Conservation (phyloP, 768 basidiomycete genomes). For the Rhizopogon vulgaris region DNA sequence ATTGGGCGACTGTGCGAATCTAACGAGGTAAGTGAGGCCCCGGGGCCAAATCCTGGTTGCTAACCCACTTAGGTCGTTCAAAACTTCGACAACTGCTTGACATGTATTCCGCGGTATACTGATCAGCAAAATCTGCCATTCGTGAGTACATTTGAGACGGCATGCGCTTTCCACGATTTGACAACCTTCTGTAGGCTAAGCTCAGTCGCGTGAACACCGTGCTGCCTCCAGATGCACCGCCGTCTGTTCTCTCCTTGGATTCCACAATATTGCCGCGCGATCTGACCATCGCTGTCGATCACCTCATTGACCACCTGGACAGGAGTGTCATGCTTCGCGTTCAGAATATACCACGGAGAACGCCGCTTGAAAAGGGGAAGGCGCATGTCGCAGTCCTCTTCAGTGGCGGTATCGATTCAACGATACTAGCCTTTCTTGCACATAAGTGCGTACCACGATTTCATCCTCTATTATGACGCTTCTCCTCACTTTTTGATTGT, state of each 20-base stretch:
- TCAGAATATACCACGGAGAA: slow-evolving; percentile 53
- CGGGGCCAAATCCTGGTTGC: neutral
- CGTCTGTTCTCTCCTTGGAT: slow-evolving; percentile 28
- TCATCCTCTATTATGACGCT: neutral
- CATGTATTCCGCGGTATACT: slow-evolving; percentile 15
- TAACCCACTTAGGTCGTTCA: slow-evolving; percentile 14
- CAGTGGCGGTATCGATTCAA: slow-evolving; percentile 94
- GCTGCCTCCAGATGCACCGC: slow-evolving; percentile 39
- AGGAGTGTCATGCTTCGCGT: slow-evolving; percentile 66
- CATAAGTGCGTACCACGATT: slow-evolving; percentile 44
- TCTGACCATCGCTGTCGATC: slow-evolving; percentile 38
- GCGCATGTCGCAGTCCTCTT: slow-evolving; percentile 82
- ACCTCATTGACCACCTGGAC: slow-evolving; percentile 50
- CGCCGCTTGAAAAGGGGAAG: slow-evolving; percentile 29
- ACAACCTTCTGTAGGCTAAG: slow-evolving; percentile 31
- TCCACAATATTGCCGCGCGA: slow-evolving; percentile 33
- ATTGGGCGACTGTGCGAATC: slow-evolving; percentile 21
- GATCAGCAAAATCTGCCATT: slow-evolving; percentile 12
- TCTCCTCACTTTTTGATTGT: neutral
- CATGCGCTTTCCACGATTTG: neutral
- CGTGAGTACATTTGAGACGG: slow-evolving; percentile 10
- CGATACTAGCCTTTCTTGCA: slow-evolving; percentile 75
- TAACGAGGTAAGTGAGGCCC: slow-evolving; percentile 19
- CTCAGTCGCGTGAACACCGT: slow-evolving; percentile 39
- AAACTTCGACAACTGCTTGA: slow-evolving; percentile 14